Evolutionary conservation across 805 yeast species (phyloP), one percentile per base, ranked within the genome.

Genomic region (Vanderwaltozyma polyspora): DNA sequence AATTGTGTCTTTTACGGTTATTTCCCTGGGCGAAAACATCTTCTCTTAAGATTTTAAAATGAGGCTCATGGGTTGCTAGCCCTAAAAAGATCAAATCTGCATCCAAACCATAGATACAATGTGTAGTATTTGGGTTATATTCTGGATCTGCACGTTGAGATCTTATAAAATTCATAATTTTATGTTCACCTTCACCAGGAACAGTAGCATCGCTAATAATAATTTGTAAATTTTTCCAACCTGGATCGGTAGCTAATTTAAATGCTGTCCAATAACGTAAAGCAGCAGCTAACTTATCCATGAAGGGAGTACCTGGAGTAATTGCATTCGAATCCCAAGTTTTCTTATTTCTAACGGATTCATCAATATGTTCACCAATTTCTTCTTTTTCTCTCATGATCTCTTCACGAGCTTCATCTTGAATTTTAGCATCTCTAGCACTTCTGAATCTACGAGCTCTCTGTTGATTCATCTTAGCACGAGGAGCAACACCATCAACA

Each of bases 141-240:
- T 77, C 76, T 0, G 93, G 83, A 46, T 82, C 91, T 27, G 80
- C 72, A 46, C 97, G 69, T 55, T 87, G 97, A 28, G 83, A 73
- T 51, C 99, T 74, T 37, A 91, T 81, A 55, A 87, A 91, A 49
- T 81, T 86, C 98, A 91, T 91, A 48, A 91, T 79, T 58, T 91
- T 91, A 64, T 91, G 99, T 59, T 91, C 99, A 55, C 99, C 99
- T 68, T 91, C 99, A 42, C 99, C 99, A 1, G 99, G 98, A 11
- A 89, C 97, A 0, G 94, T 78, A 21, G 95, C 94, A 55, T 89
- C 99, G 50, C 94, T 80, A 30, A 91, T 79, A 17, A 91, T 81
- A 5, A 91, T 86, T 58, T 91, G 91, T 31, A 89, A 62, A 39
- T 79, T 70, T 29, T 77, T 77, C 98, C 98, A 91, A 23, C 93